phyloP scores from a whole-genome alignment of 2,329 filamentous ascomycete species.

The Aspergillus hortae region DNA sequence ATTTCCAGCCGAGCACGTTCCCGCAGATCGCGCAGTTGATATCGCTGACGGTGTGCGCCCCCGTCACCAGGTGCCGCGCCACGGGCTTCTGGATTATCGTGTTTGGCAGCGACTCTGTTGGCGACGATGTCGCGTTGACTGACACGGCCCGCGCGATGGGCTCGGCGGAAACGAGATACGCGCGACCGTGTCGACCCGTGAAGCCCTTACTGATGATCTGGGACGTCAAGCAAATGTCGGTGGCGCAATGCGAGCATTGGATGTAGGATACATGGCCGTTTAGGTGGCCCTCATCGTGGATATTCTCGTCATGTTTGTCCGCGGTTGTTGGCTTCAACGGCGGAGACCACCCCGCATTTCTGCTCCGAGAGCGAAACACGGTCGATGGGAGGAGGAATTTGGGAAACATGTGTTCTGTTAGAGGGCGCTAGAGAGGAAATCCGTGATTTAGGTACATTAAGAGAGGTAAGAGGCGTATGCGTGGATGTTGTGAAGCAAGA shows the following conservation, averaged over 20 bases:
- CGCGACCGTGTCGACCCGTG: constrained; percentile 61
- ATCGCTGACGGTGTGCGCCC: constrained; percentile 60
- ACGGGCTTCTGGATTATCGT: constrained; percentile 56
- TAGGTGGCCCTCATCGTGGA: constrained; percentile 36
- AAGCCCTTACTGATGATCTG: constrained; percentile 65
- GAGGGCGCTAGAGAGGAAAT: not conserved
- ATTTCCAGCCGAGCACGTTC: constrained; percentile 61
- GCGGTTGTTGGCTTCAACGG: not conserved
- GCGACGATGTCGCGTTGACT: constrained; percentile 24
- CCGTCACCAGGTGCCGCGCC: constrained; percentile 59
- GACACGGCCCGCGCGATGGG: constrained; percentile 28
- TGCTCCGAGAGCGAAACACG: constrained; percentile 41
- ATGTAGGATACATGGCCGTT: constrained; percentile 52
- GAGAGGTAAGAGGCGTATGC: too few relatives aligned
- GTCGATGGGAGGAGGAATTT: constrained; percentile 50
- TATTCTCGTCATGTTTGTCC: constrained; percentile 3
- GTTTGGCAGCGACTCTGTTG: constrained; percentile 51
- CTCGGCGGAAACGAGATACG: constrained; percentile 57
- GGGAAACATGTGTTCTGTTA: constrained; percentile 40
- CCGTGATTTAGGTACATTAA: too few relatives aligned
- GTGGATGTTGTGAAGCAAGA: too few relatives aligned
- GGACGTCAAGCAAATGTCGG: constrained; percentile 56
- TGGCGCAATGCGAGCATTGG: constrained; percentile 56
- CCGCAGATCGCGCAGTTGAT: constrained; percentile 57
- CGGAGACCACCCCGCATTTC: constrained; percentile 9